phyloP scores from a whole-genome alignment of 257 asterid genomes.

The Lycium barbarum region DNA sequence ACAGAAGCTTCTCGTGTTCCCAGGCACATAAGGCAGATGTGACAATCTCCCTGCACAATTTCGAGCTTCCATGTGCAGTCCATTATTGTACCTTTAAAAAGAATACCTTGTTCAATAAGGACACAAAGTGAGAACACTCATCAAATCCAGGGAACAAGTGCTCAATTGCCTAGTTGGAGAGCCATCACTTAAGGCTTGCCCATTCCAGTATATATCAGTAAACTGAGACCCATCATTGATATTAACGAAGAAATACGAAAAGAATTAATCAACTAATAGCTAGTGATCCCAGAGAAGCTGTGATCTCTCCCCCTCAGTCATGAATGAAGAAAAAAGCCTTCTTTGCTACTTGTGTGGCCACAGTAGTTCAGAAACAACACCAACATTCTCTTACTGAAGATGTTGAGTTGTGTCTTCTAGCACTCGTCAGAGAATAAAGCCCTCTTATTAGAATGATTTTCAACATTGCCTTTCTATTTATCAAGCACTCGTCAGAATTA shows the following conservation, averaged over 20 bases:
- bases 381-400: conserved; percentile 1
- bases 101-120: background rate
- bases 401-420: conserved; percentile 1
- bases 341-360: conserved; percentile 4
- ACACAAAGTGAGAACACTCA: background rate
- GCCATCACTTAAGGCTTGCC: conserved; percentile 17
- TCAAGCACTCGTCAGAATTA: background rate
- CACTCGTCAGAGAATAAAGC: background rate
- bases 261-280: background rate
- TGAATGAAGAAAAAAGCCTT: background rate
- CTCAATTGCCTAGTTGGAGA: conserved; percentile 1
- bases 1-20: conserved; percentile 16
- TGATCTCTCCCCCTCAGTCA: background rate
- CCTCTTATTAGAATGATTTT: conserved; percentile 9
- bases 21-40: background rate
- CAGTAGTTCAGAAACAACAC: conserved; percentile 20
- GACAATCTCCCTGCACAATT: conserved; percentile 15
- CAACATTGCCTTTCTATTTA: conserved; percentile 1
- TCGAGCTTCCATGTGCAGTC: background rate
- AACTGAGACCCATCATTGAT: background rate
- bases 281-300: conserved; percentile 18
- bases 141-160: background rate
- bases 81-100: background rate
- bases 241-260: background rate
- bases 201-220: background rate